Evolutionary conservation across 441 rosid genomes (phyloP).

Genomic region (Bruguiera hainesii): DNA sequence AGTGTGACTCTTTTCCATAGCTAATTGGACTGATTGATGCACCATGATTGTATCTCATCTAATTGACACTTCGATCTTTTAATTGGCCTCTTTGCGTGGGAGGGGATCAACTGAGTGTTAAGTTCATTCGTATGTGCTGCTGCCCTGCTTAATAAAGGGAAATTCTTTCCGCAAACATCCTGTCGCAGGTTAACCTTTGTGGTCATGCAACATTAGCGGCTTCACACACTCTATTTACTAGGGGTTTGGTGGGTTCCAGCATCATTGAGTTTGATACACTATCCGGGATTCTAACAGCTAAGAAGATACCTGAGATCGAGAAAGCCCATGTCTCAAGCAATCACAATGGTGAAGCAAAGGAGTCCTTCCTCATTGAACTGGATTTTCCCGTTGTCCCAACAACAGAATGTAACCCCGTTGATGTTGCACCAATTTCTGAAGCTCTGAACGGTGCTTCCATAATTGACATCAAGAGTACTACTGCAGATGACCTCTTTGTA

Average conservation of each 20-base stretch:
- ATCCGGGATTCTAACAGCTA: slow-evolving; percentile 68
- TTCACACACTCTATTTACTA: slow-evolving; percentile 59
- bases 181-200: slow-evolving; percentile 55
- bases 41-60: too few species aligned
- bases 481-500: slow-evolving; percentile 43
- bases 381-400: slow-evolving; percentile 45
- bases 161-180: background rate
- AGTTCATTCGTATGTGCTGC: too few species aligned
- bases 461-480: slow-evolving; percentile 52
- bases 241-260: slow-evolving; percentile 45
- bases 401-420: slow-evolving; percentile 32
- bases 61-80: too few species aligned
- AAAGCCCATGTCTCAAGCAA: slow-evolving; percentile 1
- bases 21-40: too few species aligned
- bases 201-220: slow-evolving; percentile 90
- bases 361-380: slow-evolving; percentile 45
- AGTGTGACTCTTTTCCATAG: too few species aligned
- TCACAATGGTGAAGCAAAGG: slow-evolving; percentile 30
- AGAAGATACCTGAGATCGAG: slow-evolving; percentile 30
- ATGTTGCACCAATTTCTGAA: slow-evolving; percentile 32
- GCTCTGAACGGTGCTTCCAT: slow-evolving; percentile 52
- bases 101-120: too few species aligned
- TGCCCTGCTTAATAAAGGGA: too few species aligned
- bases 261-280: slow-evolving; percentile 62
- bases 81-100: too few species aligned